A percentile compares a stretch with the other conserved stretches of the same genome.
phyloP scores from a whole-genome alignment of 192 early-diverging fungal genomes.

The Coemansia umbellata region DNA sequence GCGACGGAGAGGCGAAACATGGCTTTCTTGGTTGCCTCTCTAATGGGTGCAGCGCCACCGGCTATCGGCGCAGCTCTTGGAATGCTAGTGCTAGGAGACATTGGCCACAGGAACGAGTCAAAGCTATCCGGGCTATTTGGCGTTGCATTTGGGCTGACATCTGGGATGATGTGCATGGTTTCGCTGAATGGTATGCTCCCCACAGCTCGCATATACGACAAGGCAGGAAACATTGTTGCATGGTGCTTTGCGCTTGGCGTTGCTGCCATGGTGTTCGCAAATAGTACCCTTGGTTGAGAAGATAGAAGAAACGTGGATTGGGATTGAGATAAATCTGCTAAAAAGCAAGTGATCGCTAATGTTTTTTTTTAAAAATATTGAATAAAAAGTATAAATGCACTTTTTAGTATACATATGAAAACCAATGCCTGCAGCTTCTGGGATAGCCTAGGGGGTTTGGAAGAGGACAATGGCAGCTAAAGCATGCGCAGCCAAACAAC shows the following conservation, averaged over 20 bases:
- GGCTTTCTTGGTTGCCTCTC: conserved; percentile 27
- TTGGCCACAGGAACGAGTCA: neutral
- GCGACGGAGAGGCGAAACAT: conserved; percentile 25
- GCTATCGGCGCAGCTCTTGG: conserved; percentile 30
- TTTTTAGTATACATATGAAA: no score
- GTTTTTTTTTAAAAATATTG: no score
- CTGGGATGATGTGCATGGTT: conserved; percentile 46
- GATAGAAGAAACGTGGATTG: no score
- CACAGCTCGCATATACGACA: conserved; percentile 39
- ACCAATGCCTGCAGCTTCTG: no score
- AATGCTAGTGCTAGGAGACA: conserved; percentile 22
- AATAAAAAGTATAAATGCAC: no score
- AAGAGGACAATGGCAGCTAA: no score
- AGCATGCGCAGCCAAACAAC: no score
- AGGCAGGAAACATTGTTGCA: conserved; percentile 34
- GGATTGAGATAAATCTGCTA: no score
- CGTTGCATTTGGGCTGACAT: conserved; percentile 28
- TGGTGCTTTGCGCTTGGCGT: conserved; percentile 43
- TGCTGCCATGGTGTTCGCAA: conserved; percentile 36
- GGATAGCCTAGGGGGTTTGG: no score
- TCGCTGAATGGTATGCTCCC: conserved; percentile 41
- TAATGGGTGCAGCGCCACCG: conserved; percentile 39
- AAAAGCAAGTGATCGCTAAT: no score
- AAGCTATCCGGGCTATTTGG: conserved; percentile 21
- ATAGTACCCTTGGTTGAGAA: conserved; percentile 6